A percentile compares a stretch with the other conserved stretches of the same genome.
phyloP scores from a whole-genome alignment of 1,284 basidiomycete genomes.

The Neolentinus lepideus region DNA sequence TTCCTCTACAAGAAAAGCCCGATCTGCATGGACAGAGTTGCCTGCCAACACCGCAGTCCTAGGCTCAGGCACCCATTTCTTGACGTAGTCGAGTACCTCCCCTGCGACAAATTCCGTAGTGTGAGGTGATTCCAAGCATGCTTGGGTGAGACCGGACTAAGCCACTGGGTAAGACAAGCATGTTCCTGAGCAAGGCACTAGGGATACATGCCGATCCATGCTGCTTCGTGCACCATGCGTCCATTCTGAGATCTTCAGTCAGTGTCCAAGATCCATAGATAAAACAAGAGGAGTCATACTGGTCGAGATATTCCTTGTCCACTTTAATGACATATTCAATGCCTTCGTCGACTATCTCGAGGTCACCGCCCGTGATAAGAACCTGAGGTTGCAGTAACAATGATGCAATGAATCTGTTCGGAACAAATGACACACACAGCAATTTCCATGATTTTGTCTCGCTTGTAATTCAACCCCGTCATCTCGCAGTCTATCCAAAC shows the following conservation, averaged over 20 bases:
- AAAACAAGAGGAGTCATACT: slow-evolving; percentile 30
- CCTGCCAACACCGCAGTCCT: slow-evolving; percentile 68
- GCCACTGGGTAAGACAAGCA: slow-evolving; percentile 1
- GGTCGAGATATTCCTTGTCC: slow-evolving; percentile 54
- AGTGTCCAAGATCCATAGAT: neutral
- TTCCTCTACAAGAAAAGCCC: slow-evolving; percentile 61
- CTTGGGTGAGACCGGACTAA: slow-evolving; percentile 67
- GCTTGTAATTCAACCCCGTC: slow-evolving; percentile 62
- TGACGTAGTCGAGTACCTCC: slow-evolving; percentile 61
- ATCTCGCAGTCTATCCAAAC: slow-evolving; percentile 92
- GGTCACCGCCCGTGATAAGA: slow-evolving; percentile 74
- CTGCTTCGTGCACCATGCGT: slow-evolving; percentile 68
- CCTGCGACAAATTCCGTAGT: slow-evolving; percentile 45
- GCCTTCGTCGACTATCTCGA: slow-evolving; percentile 69
- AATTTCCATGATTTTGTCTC: slow-evolving; percentile 73
- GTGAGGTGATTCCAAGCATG: slow-evolving; percentile 58
- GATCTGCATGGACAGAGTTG: slow-evolving; percentile 76
- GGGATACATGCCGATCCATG: slow-evolving; percentile 48
- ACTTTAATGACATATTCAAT: slow-evolving; percentile 66
- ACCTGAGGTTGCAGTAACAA: slow-evolving; percentile 37
- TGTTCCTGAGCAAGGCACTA: slow-evolving; percentile 1
- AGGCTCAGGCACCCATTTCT: slow-evolving; percentile 63
- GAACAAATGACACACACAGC: slow-evolving; percentile 33
- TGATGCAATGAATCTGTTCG: neutral
- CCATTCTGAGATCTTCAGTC: slow-evolving; percentile 45